These are phyloP conservation scores for Leptodontidium sp. DNA, from an alignment of 2,329 filamentous ascomycete genomes.

Conservation along the genomic window DNA sequence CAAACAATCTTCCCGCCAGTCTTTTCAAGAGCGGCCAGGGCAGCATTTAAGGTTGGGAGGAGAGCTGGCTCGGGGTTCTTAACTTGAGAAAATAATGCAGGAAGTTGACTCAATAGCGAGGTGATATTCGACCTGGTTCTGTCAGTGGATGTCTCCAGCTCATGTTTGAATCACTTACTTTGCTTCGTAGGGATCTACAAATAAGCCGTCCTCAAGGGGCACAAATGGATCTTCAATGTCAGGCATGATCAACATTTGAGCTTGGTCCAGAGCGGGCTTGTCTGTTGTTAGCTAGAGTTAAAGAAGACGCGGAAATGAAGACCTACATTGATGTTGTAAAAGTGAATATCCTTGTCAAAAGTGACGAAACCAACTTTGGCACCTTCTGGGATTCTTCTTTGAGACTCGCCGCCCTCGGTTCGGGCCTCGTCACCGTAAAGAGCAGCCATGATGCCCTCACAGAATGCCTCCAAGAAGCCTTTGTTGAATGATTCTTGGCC, in stretches of 20 bases:
- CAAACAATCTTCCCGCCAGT: slow-evolving; percentile 95
- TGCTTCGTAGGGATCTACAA: slow-evolving; percentile 92
- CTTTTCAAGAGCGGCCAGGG: slow-evolving; percentile 80
- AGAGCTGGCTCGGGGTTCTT: slow-evolving; percentile 93
- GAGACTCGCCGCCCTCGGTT: slow-evolving; percentile 57
- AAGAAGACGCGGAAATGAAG: not conserved
- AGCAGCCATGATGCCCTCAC: slow-evolving; percentile 84
- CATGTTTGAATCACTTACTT: slow-evolving; percentile 57
- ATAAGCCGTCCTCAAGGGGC: slow-evolving; percentile 87
- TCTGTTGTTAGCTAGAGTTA: slow-evolving; percentile 27
- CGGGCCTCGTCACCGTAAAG: slow-evolving; percentile 75
- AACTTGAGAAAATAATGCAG: slow-evolving; percentile 83
- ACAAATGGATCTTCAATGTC: slow-evolving; percentile 97
- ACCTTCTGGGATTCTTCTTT: slow-evolving; percentile 73
- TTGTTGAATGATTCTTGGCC: slow-evolving; percentile 91
- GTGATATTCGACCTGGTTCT: slow-evolving; percentile 73
- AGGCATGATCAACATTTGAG: slow-evolving; percentile 98
- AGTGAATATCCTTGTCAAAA: slow-evolving; percentile 96
- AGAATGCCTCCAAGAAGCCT: slow-evolving; percentile 89
- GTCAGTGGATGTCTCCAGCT: slow-evolving; percentile 20
- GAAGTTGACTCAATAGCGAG: slow-evolving; percentile 83
- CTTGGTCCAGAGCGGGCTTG: slow-evolving; percentile 78
- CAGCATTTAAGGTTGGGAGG: slow-evolving; percentile 83
- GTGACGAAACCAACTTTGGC: slow-evolving; percentile 94
- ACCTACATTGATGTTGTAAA: slow-evolving; percentile 91